phyloP scores from a whole-genome alignment of 78 protist genomes.

The Protostelium mycophagum region DNA sequence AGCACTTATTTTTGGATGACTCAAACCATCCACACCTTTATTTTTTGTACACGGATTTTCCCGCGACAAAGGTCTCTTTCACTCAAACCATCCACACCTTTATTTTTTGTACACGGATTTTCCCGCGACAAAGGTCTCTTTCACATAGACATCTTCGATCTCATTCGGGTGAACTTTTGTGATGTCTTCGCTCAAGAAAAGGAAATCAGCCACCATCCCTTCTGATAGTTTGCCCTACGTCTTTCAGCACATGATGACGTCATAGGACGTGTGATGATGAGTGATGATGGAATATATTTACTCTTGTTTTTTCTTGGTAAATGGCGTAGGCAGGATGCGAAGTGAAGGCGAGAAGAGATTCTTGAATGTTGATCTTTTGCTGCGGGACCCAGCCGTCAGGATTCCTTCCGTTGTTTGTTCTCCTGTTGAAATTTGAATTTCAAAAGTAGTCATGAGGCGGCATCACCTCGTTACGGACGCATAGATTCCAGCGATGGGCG shows the following conservation, averaged over 20 bases:
- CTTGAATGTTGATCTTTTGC: not conserved
- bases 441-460: not conserved
- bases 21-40: too few relatives aligned
- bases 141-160: not conserved
- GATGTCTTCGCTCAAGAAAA: not conserved
- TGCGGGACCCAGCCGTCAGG: not conserved
- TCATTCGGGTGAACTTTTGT: not conserved
- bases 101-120: too few relatives aligned
- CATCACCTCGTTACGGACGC: not conserved
- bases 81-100: too few relatives aligned
- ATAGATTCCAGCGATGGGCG: not conserved
- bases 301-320: not conserved
- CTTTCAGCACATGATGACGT: too few relatives aligned
- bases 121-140: not conserved
- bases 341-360: not conserved
- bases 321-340: not conserved
- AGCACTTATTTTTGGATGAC: too few relatives aligned
- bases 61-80: not conserved
- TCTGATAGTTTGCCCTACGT: not conserved
- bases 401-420: not conserved
- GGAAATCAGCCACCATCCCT: not conserved
- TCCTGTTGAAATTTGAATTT: too few relatives aligned
- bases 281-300: not conserved
- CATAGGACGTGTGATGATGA: too few relatives aligned
- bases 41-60: too few relatives aligned